These are phyloP conservation scores for Hygrocybe coccinea DNA, from an alignment of 768 basidiomycete genomes.

Conservation along the genomic window DNA sequence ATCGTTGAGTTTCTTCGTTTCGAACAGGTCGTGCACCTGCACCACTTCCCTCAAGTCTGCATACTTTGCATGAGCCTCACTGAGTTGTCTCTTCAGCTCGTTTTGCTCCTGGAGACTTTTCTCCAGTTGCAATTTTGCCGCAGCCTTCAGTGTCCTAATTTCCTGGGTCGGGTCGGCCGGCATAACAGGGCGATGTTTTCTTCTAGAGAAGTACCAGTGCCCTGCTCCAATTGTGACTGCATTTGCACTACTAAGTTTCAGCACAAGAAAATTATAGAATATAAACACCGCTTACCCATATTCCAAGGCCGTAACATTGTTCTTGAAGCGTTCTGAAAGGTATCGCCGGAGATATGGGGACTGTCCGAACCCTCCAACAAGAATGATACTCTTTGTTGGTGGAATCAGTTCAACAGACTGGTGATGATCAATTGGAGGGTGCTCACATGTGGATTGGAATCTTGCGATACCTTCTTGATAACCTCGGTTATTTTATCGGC, in stretches of 20 bases:
- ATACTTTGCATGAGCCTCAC: background rate
- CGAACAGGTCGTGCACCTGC: background rate
- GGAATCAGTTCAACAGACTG: background rate
- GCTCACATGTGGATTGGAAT: background rate
- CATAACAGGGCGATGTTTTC: background rate
- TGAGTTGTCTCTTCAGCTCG: background rate
- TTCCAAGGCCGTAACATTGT: background rate
- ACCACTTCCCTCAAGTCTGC: background rate
- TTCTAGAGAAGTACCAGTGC: background rate
- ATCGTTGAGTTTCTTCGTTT: background rate
- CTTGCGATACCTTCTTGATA: background rate
- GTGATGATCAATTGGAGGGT: background rate
- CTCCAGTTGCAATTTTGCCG: background rate
- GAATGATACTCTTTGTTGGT: background rate
- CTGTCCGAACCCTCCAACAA: background rate
- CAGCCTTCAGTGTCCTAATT: background rate
- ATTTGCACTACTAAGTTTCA: background rate
- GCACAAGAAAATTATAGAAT: background rate
- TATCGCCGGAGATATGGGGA: background rate
- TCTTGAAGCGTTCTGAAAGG: background rate
- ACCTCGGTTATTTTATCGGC: no score
- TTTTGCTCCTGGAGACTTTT: background rate
- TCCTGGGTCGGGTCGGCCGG: background rate
- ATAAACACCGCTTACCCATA: background rate
- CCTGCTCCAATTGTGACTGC: background rate